Evolutionary conservation across 2,329 filamentous ascomycete genomes (phyloP).

Genomic region (Phaeophleospora eucalypticola): DNA sequence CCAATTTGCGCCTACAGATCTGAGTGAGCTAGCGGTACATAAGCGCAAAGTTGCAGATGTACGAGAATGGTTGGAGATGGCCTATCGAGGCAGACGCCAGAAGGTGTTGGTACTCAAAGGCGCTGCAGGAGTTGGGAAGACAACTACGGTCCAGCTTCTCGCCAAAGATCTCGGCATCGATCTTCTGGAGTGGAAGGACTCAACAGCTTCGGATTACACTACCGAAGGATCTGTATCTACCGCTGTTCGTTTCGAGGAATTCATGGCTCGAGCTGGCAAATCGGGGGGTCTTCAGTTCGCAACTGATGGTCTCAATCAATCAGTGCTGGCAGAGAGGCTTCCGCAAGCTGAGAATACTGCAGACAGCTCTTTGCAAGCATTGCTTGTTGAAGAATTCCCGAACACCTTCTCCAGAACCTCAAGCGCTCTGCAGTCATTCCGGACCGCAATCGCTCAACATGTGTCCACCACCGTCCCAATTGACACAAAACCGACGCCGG

Average conservation of each 20-base stretch:
- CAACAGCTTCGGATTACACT: constrained; percentile 57
- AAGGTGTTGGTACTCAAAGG: constrained; percentile 67
- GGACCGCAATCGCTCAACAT: constrained; percentile 69
- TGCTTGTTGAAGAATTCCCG: constrained; percentile 50
- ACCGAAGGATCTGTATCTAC: constrained; percentile 64
- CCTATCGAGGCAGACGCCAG: constrained; percentile 53
- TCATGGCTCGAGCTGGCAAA: constrained; percentile 73
- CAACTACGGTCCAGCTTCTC: constrained; percentile 75
- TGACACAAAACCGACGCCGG: constrained; percentile 46
- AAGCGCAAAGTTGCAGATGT: constrained; percentile 92
- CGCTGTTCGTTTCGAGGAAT: constrained; percentile 84
- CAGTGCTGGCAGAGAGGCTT: no score
- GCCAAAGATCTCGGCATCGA: constrained; percentile 72
- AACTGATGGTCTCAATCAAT: background rate
- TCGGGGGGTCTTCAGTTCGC: constrained; percentile 65
- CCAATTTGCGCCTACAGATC: constrained; percentile 66
- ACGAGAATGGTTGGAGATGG: constrained; percentile 72
- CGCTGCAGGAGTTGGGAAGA: constrained; percentile 87
- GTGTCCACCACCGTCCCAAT: constrained; percentile 50
- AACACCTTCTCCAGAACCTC: constrained; percentile 47
- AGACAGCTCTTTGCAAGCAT: constrained; percentile 31
- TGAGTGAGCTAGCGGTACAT: constrained; percentile 88
- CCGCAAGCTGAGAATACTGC: constrained; percentile 10
- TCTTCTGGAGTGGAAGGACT: constrained; percentile 88
- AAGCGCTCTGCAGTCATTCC: constrained; percentile 51